These are phyloP conservation scores for Xylaria polymorpha DNA, from an alignment of 2,329 filamentous ascomycete species.

Conservation along the genomic window DNA sequence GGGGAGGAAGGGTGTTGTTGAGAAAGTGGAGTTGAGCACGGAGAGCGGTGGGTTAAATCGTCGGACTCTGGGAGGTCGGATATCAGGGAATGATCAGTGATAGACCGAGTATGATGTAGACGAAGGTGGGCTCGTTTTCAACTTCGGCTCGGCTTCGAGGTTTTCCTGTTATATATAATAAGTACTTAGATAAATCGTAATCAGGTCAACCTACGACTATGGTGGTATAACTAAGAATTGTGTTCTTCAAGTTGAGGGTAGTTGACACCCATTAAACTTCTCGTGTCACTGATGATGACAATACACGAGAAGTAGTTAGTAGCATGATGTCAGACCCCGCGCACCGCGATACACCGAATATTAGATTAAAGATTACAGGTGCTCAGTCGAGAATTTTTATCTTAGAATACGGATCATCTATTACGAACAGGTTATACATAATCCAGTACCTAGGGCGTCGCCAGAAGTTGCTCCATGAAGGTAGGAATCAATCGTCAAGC, in stretches of 20 bases:
- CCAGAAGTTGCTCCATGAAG: neutral
- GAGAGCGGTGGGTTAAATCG: slow-evolving; percentile 21
- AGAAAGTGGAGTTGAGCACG: slow-evolving; percentile 4
- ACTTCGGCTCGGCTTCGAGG: neutral
- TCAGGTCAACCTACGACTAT: neutral
- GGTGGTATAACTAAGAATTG: neutral
- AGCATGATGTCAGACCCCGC: too few relatives aligned
- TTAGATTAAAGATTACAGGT: neutral
- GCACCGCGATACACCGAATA: neutral
- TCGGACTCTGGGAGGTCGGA: slow-evolving; percentile 46
- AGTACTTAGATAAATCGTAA: neutral
- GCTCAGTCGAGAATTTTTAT: too few relatives aligned
- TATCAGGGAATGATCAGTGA: slow-evolving; percentile 20
- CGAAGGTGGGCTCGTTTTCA: neutral
- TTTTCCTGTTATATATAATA: neutral
- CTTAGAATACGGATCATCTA: neutral
- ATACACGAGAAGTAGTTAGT: too few relatives aligned
- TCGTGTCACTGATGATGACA: too few relatives aligned
- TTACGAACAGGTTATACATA: neutral
- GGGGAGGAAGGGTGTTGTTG: slow-evolving; percentile 44
- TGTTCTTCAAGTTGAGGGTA: too few relatives aligned
- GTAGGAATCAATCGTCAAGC: neutral
- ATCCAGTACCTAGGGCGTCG: neutral
- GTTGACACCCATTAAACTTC: too few relatives aligned
- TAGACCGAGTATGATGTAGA: neutral